Evolutionary conservation across 192 early-diverging fungal genomes (phyloP).

Genomic region (Backusella parvicylindrica): DNA sequence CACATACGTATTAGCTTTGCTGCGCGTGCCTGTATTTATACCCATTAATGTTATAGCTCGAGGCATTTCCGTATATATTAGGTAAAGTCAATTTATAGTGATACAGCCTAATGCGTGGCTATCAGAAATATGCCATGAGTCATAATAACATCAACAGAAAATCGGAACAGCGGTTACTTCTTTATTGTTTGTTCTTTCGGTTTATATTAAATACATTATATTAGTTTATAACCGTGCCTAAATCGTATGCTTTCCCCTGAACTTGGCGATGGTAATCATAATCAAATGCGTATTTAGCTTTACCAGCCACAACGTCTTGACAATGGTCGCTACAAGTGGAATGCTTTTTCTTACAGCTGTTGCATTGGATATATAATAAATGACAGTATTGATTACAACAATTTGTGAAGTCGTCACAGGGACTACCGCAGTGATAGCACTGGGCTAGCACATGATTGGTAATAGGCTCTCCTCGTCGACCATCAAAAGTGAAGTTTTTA

Average conservation of each 20-base stretch:
- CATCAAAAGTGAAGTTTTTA: conserved; percentile 81
- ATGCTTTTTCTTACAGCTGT: conserved; percentile 41
- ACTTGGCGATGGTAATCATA: conserved; percentile 34
- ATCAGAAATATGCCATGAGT: neutral
- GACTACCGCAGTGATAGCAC: conserved; percentile 66
- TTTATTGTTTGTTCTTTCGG: neutral
- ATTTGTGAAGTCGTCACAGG: conserved; percentile 64
- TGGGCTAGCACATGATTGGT: conserved; percentile 57
- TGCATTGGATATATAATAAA: conserved; percentile 68
- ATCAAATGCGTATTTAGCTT: conserved; percentile 5
- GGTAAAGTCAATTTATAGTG: neutral
- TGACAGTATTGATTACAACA: conserved; percentile 67
- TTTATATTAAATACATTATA: neutral
- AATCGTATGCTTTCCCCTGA: neutral
- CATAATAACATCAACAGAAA: neutral
- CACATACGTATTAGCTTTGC: neutral
- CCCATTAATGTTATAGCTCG: neutral
- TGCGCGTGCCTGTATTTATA: neutral
- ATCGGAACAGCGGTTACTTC: neutral
- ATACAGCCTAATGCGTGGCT: neutral
- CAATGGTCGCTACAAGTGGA: conserved; percentile 45
- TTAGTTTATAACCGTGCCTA: neutral
- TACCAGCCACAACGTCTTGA: conserved; percentile 31
- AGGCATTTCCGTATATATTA: neutral
- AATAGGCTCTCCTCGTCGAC: conserved; percentile 65